These are phyloP conservation scores for Ophiostoma montium DNA, from an alignment of 2,329 filamentous ascomycete genomes.

Conservation along the genomic window DNA sequence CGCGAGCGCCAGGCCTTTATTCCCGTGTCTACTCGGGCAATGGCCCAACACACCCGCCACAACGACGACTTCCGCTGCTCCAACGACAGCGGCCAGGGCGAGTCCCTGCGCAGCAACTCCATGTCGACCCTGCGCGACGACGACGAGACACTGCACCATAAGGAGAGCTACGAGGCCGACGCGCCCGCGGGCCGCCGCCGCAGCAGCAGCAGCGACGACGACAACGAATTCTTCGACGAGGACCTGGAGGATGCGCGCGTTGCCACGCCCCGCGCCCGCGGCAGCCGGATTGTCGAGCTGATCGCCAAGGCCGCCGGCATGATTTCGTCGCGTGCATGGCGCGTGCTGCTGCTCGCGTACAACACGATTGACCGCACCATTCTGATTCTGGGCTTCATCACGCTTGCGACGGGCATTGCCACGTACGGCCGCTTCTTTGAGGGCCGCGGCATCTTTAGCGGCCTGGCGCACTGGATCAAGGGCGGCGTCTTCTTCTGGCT, in stretches of 20 bases:
- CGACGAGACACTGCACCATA: slow-evolving; percentile 27
- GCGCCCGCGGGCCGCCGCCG: slow-evolving; percentile 23
- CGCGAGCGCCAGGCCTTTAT: slow-evolving; percentile 46
- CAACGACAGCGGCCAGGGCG: slow-evolving; percentile 58
- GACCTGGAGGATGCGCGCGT: slow-evolving; percentile 26
- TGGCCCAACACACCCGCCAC: slow-evolving; percentile 32
- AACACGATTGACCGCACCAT: slow-evolving; percentile 61
- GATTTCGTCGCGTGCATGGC: slow-evolving; percentile 42
- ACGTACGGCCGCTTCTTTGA: slow-evolving; percentile 74
- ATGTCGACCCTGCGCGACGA: slow-evolving; percentile 41
- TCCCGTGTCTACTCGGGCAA: slow-evolving; percentile 42
- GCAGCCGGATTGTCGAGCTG: slow-evolving; percentile 35
- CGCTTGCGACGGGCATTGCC: slow-evolving; percentile 56
- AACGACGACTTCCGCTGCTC: slow-evolving; percentile 40
- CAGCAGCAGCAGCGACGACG: slow-evolving; percentile 21
- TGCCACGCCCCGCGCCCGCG: slow-evolving; percentile 23
- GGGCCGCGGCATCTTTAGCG: slow-evolving; percentile 58
- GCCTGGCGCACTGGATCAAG: slow-evolving; percentile 87
- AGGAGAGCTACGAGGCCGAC: slow-evolving; percentile 35
- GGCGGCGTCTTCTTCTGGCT: slow-evolving; percentile 93
- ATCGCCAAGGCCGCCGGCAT: slow-evolving; percentile 38
- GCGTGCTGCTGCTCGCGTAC: slow-evolving; percentile 45
- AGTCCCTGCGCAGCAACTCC: slow-evolving; percentile 51
- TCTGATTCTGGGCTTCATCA: slow-evolving; percentile 62
- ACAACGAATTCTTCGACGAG: slow-evolving; percentile 24